Evolutionary conservation across 768 basidiomycete genomes (phyloP), one percentile per base, ranked within the genome.

Genomic region (Agaricus sinodeliciosus): DNA sequence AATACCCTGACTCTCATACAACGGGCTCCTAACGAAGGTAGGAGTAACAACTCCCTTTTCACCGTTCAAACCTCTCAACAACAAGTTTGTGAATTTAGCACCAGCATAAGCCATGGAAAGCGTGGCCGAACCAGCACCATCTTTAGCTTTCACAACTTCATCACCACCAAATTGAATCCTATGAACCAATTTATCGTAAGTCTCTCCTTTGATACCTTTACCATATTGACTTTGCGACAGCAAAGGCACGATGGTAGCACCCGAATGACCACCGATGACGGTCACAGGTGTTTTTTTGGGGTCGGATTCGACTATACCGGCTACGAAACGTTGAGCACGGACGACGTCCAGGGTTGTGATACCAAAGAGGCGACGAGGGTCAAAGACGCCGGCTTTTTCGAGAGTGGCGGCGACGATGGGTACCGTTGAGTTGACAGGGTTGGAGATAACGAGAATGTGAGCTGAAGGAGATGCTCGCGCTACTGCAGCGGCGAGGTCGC

Each of bases 291-390:
- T 80, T 55, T 90, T 77, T 28, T 69, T 58, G 48, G 92, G 91
- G 55, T 81, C 68, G 57, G 79, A 72, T 39, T 82, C 81, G 53
- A 82, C 68, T 63, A 95, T 69, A 49, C 79, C 79, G 18, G 82
- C 79, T 52, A 93, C 80, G 83, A 98, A 98, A 55, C 90, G 91
- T 42, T 90, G 83, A 34, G 95, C 84, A 61, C 95, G 92, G 70
- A 98, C 94, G 62, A 99, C 93, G 64, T 99, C 95, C 65, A 99
- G 90, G 64, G 94, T 93, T 65, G 95, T 97, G 57, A 99, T 87
- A 79, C 95, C 96, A 69, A 96, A 98, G 63, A 98, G 69, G 60
- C 80, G 87, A 55, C 75, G 73, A 51, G 93, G 91, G 76, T 99
- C 83, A 74, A 88, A 97, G 55, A 90, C 90, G 56, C 94, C 94